phyloP scores from a whole-genome alignment of 2,329 filamentous ascomycete genomes.

The Thelonectria discophora region DNA sequence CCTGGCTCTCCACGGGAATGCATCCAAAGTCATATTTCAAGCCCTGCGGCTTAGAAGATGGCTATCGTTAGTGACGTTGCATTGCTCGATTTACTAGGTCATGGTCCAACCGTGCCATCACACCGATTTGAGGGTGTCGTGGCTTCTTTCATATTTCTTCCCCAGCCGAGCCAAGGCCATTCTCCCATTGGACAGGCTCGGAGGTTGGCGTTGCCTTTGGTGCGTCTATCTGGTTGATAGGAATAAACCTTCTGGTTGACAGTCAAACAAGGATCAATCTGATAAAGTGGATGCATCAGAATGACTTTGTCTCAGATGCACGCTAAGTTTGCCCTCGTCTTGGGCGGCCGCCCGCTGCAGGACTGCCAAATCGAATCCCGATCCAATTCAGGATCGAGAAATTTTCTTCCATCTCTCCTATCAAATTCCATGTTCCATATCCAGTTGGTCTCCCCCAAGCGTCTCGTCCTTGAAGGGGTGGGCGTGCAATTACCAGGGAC shows the following conservation, averaged over 20 bases:
- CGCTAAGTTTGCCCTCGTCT: background rate
- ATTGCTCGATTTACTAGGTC: constrained; percentile 18
- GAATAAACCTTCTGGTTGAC: too few species aligned
- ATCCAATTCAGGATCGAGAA: background rate
- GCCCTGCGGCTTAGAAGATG: constrained; percentile 9
- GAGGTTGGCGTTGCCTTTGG: too few species aligned
- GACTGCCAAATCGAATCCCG: background rate
- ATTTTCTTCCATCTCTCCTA: background rate
- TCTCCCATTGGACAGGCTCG: constrained; percentile 2
- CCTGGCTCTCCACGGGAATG: background rate
- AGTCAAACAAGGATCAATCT: background rate
- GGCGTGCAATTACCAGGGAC: background rate
- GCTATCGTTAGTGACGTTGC: constrained; percentile 5
- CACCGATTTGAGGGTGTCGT: background rate
- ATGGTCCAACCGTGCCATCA: constrained; percentile 18
- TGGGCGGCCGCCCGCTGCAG: background rate
- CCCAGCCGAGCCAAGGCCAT: too few species aligned
- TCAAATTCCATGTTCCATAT: background rate
- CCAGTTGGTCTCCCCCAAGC: background rate
- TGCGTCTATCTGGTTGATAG: too few species aligned
- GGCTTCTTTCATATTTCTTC: too few species aligned
- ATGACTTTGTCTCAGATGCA: background rate
- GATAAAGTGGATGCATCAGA: background rate
- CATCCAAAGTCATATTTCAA: constrained; percentile 3
- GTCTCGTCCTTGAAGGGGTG: constrained; percentile 8